Evolutionary conservation across 2,329 filamentous ascomycete genomes (phyloP).

Genomic region (Epichloe brachyelytri): DNA sequence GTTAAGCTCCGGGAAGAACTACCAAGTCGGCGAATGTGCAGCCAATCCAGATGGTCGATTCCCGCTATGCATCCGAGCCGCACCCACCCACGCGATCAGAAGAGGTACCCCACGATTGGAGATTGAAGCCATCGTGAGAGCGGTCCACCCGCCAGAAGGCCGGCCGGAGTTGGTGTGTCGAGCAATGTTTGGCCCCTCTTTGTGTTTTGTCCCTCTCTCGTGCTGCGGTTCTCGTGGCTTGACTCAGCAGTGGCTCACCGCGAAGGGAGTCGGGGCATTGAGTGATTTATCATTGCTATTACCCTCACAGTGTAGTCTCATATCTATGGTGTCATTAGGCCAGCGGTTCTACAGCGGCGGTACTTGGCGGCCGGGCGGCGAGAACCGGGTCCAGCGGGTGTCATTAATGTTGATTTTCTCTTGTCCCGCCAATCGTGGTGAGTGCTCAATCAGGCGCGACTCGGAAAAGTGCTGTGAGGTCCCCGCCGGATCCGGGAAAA

Average conservation of each 20-base stretch:
- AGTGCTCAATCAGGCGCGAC: not conserved
- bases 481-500: conserved; percentile 17
- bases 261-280: conserved; percentile 3
- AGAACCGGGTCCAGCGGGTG: conserved; percentile 1
- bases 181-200: not conserved
- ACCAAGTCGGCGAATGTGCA: not conserved
- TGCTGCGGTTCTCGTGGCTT: not conserved
- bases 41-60: not conserved
- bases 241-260: conserved; percentile 2
- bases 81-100: not conserved
- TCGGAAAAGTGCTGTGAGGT: not conserved
- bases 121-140: conserved; percentile 1
- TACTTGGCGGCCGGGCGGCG: conserved; percentile 2
- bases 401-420: not conserved
- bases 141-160: not conserved
- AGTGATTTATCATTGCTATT: conserved; percentile 7
- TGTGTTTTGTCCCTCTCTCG: not conserved
- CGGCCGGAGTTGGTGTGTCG: not conserved
- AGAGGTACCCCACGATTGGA: not conserved
- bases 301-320: not conserved
- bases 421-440: not conserved
- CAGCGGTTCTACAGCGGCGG: conserved; percentile 3
- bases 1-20: conserved; percentile 6
- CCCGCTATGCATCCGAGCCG: not conserved
- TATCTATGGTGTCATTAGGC: not conserved